A percentile compares a stretch with the other conserved stretches of the same genome.
Evolutionary conservation across 352 stramenopile genomes (phyloP).

Genomic region (Pythium pyrilobum): DNA sequence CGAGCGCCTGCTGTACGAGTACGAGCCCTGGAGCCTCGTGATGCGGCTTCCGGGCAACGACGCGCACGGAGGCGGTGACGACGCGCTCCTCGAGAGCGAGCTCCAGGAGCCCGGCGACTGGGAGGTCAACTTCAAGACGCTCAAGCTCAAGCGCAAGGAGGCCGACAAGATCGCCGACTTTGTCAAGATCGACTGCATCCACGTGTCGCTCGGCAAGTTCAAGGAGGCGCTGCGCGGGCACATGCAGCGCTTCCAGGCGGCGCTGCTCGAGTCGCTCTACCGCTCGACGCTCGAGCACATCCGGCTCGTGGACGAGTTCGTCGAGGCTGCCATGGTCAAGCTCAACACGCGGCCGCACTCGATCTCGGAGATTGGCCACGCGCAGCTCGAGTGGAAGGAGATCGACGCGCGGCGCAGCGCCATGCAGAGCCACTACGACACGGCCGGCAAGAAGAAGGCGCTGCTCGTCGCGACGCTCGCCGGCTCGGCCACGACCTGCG

Average conservation of each 20-base stretch:
- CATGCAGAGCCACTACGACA: constrained; percentile 54
- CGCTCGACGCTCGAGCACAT: constrained; percentile 79
- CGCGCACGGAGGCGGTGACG: constrained; percentile 41
- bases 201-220: constrained; percentile 82
- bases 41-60: constrained; percentile 33
- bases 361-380: constrained; percentile 90
- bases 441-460: constrained; percentile 82
- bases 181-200: constrained; percentile 89
- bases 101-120: constrained; percentile 72
- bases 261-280: constrained; percentile 77
- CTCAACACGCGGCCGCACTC: constrained; percentile 86
- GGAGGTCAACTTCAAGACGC: constrained; percentile 88
- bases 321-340: constrained; percentile 85
- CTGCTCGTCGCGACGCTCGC: constrained; percentile 56
- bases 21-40: constrained; percentile 81
- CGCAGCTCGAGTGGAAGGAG: constrained; percentile 89
- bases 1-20: constrained; percentile 64
- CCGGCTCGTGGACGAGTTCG: constrained; percentile 84
- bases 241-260: constrained; percentile 82
- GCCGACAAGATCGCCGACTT: constrained; percentile 90
- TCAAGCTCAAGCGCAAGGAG: constrained; percentile 89
- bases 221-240: constrained; percentile 86
- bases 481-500: neutral
- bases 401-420: constrained; percentile 64
- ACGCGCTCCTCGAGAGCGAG: constrained; percentile 73